phyloP scores from a whole-genome alignment of 2,329 filamentous ascomycete genomes.

The Colletotrichum cuscutae region DNA sequence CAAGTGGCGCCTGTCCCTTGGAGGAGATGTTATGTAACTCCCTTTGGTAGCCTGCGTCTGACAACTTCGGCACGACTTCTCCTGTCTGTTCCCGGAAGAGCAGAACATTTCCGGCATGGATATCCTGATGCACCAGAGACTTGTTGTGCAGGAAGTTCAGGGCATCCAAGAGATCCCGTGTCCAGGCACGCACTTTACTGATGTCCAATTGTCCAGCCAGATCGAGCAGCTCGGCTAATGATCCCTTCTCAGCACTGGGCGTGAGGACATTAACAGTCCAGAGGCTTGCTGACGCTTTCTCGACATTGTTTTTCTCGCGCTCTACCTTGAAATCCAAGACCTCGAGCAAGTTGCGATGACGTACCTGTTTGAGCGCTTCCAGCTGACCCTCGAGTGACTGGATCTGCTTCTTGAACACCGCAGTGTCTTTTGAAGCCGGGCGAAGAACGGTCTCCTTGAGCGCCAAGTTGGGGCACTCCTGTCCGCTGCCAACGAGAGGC shows the following conservation, averaged over 20 bases:
- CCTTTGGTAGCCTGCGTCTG: conserved; percentile 78
- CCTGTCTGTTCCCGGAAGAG: conserved; percentile 76
- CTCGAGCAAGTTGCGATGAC: conserved; percentile 81
- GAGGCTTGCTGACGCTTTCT: conserved; percentile 44
- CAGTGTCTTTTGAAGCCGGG: conserved; percentile 65
- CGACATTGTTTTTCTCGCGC: conserved; percentile 55
- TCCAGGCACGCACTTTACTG: conserved; percentile 85
- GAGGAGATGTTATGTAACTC: conserved; percentile 71
- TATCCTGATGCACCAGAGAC: conserved; percentile 84
- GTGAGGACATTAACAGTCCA: conserved; percentile 83
- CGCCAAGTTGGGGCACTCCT: conserved; percentile 71
- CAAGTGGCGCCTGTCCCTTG: conserved; percentile 62
- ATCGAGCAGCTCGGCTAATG: conserved; percentile 83
- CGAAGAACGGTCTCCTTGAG: conserved; percentile 77
- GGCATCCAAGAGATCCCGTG: conserved; percentile 89
- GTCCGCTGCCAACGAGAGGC: conserved; percentile 67
- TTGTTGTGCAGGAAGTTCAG: conserved; percentile 88
- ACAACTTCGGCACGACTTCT: conserved; percentile 77
- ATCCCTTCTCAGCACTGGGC: conserved; percentile 83
- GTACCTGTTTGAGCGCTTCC: conserved; percentile 77
- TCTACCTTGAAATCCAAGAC: conserved; percentile 87
- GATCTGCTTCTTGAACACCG: conserved; percentile 79
- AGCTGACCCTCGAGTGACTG: conserved; percentile 81
- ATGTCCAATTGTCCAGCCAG: conserved; percentile 79
- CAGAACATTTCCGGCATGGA: conserved; percentile 84